Evolutionary conservation across 768 basidiomycete genomes (phyloP), one percentile per base, ranked within the genome.

Genomic region (Suillus brevipes): DNA sequence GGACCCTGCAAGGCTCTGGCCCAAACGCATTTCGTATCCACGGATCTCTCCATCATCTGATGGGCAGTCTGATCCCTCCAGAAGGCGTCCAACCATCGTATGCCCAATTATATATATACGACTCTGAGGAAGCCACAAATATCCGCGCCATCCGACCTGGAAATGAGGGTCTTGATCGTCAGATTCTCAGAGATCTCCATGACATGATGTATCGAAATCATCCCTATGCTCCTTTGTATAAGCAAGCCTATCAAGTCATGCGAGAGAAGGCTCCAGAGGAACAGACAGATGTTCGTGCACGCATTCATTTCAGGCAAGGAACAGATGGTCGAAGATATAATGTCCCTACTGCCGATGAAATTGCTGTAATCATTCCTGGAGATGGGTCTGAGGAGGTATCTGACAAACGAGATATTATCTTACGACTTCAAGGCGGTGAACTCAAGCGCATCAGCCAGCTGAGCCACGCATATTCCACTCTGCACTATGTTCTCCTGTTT

Each of bases 101-200:
- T 73, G 75, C 79, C 0, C 82, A 84, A 60, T 72, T 83, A 0
- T 83, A 81, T 1, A 72, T 83, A 2, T 75, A 79, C 70, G 81
- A 84, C 63, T 74, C 80, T 5, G 42, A 62, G 1, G 72, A 67
- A 1, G 81, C 82, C 0, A 73, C 79, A 0, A 25, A 78, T 1
- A 31, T 62, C 60, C 43, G 77, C 1, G 65, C 71, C 28, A n/a
- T 59, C 2, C 3, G 8, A 0, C 45, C 25, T 8, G 14, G 25
- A 28, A 80, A 80, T 68, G 62, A 58, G 31, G 64, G 71, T 5
- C 64, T 78, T 0, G 23, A 67, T 40, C 9, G 13, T n/a, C 60
- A 36, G 0, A 71, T 72, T 1, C 71, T 79, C 67, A 8, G 63
- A 10, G 43, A 42, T 2, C 45, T 80, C 0, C 77, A 80, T 62